Base-by-base conservation (phyloP, 495 filamentous ascomycete species). In the Annulohypoxylon moriforme region DNA sequence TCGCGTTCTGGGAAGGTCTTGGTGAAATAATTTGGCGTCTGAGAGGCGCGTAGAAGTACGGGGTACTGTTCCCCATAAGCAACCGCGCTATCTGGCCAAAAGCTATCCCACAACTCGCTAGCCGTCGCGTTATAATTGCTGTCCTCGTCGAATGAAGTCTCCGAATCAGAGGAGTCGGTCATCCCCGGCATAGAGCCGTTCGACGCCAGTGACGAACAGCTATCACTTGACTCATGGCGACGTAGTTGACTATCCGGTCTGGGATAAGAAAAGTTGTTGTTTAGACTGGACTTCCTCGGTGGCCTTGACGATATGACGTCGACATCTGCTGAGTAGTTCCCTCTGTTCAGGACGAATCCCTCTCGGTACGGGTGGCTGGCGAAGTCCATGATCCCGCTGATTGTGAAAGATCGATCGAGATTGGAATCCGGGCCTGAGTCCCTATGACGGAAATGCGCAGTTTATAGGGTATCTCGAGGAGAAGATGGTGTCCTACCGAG, bases 151-250 rank as follows among this genome's bases (percentile, higher is more conserved):
- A 71, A 72, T 29, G 76, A 77, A 36, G 67, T 60, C 11, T 78
- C 76, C 9, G 76, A 78, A 34, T 78, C 76, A 4, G 76, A 78
- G 5, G 76, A 63, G 46, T 78, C 76, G 40, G 76, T 78, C 76
- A 78, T 76, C 40, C 71, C 71, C 22, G 74, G 76, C 36, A 74
- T 29, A 20, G 76, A 78, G 49, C 61, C 71, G 49, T 74, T 60
- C 1, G 76, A 78, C 60, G 42, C 34, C 66, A 73, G 34, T 29
- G 71, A 73, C 50, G 74, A 76, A 63, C 67, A 66, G 16, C 73
- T 74, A 31, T 70, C 68, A 55, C 46, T 70, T 16, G 76, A 74
- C 44, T 65, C 76, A 71, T 78, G 68, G 5, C 71, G 68, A 62
- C 68, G 71, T 40, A 74, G 22, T 3, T 49, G 47, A 27, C 49